phyloP scores from a whole-genome alignment of 805 yeast species.

The Yarrowia bubula region DNA sequence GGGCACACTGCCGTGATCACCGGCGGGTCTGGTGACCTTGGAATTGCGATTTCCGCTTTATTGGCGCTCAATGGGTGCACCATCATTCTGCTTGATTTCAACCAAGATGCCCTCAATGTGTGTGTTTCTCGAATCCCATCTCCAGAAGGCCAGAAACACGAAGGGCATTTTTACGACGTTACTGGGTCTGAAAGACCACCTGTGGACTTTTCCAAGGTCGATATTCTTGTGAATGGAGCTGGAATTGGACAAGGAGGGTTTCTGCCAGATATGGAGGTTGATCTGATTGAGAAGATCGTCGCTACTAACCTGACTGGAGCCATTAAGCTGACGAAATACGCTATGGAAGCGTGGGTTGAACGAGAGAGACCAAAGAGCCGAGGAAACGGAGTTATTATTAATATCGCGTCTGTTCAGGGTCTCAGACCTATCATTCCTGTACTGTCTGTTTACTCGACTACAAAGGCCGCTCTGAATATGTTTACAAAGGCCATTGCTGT shows the following conservation, averaged over 20 bases:
- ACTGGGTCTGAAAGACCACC: background rate
- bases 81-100: conserved; percentile 53
- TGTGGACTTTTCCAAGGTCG: conserved; percentile 31
- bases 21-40: conserved; percentile 72
- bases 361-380: conserved; percentile 27
- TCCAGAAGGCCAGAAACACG: background rate
- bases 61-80: conserved; percentile 54
- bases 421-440: conserved; percentile 50
- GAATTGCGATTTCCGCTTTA: conserved; percentile 52
- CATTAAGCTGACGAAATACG: conserved; percentile 54
- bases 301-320: conserved; percentile 61
- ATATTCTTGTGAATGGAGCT: conserved; percentile 53
- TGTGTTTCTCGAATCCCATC: background rate
- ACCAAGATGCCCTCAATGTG: conserved; percentile 41
- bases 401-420: conserved; percentile 66
- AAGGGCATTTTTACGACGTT: conserved; percentile 9
- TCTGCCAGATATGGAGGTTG: conserved; percentile 43
- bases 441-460: conserved; percentile 62
- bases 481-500: conserved; percentile 58
- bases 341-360: conserved; percentile 52
- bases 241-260: conserved; percentile 61
- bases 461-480: conserved; percentile 67
- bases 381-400: conserved; percentile 47
- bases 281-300: conserved; percentile 50
- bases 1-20: conserved; percentile 44